A percentile compares a stretch with the other conserved stretches of the same genome.
Conservation (phyloP, 345 rosid species). For the Hibiscus syriacus region DNA sequence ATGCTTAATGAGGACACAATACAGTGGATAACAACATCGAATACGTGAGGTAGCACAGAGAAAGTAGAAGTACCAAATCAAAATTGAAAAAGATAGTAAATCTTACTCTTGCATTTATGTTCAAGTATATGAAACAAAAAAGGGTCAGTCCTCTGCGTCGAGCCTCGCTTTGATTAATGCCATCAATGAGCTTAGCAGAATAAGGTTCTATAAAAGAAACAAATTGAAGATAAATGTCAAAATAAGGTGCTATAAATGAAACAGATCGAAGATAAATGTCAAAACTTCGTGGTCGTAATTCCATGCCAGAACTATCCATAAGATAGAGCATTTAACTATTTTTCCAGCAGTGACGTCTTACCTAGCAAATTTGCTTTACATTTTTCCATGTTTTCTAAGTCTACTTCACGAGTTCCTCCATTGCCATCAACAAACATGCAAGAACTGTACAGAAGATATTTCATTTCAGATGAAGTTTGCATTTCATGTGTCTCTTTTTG, state of each 20-base stretch:
- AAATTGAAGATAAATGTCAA: no score
- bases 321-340: background rate
- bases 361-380: constrained; percentile 64
- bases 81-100: background rate
- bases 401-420: constrained; percentile 55
- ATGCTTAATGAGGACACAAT: no score
- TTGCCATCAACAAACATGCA: constrained; percentile 55
- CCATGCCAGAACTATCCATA: background rate
- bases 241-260: no score
- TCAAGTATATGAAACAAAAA: constrained; percentile 60
- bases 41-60: background rate
- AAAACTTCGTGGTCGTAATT: background rate
- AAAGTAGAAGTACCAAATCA: background rate
- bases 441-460: constrained; percentile 39
- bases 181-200: constrained; percentile 71
- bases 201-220: constrained; percentile 52
- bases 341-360: constrained; percentile 15
- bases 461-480: constrained; percentile 6
- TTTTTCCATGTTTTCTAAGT: constrained; percentile 40
- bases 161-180: constrained; percentile 70
- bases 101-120: constrained; percentile 62
- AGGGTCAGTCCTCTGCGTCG: constrained; percentile 78
- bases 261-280: constrained; percentile 3
- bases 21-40: background rate
- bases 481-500: no score